A percentile compares a stretch with the other conserved stretches of the same genome.
Conservation (phyloP, 176 grass and related monocot genomes). For the Tillandsia leiboldiana region DNA sequence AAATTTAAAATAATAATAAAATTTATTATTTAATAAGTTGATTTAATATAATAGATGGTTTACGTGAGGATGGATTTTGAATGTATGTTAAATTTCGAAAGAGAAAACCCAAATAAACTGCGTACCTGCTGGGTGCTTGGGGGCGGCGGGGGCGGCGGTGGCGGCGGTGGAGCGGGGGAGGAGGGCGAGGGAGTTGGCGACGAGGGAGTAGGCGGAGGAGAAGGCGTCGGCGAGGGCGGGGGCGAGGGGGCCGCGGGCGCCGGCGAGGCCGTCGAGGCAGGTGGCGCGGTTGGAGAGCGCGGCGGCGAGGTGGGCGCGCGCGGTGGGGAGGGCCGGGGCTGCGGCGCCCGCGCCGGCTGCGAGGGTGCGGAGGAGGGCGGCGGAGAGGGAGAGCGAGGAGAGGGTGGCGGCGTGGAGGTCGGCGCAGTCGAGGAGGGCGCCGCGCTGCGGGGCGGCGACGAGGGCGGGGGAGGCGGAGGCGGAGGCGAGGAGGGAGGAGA, state of each 20-base stretch:
- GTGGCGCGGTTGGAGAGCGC: conserved; percentile 63
- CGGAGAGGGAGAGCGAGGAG: conserved; percentile 29
- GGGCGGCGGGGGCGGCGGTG: not conserved
- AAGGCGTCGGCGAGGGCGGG: conserved; percentile 31
- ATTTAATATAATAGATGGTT: no score
- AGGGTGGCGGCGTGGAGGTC: conserved; percentile 9
- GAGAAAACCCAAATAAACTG: no score
- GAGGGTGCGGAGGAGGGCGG: conserved; percentile 11
- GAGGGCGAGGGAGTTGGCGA: conserved; percentile 67
- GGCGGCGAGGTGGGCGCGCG: conserved; percentile 42
- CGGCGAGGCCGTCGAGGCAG: conserved; percentile 49
- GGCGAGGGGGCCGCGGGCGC: conserved; percentile 17
- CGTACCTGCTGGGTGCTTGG: not conserved
- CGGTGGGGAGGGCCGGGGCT: conserved; percentile 20
- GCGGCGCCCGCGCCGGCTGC: no score
- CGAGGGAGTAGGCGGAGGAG: conserved; percentile 42
- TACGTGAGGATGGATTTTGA: no score
- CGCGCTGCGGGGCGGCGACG: conserved; percentile 26
- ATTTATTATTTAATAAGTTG: no score
- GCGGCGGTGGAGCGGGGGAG: conserved; percentile 15
- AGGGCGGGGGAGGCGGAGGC: not conserved
- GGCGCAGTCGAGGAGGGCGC: conserved; percentile 10
- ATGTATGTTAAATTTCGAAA: no score
- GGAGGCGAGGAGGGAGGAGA: conserved; percentile 31
- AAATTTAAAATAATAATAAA: no score